Percentiles rank a stretch among this genome's conserved stretches.
These are phyloP conservation scores for Solanum chacoense DNA, from an alignment of 305 asterid genomes.

Conservation along the genomic window DNA sequence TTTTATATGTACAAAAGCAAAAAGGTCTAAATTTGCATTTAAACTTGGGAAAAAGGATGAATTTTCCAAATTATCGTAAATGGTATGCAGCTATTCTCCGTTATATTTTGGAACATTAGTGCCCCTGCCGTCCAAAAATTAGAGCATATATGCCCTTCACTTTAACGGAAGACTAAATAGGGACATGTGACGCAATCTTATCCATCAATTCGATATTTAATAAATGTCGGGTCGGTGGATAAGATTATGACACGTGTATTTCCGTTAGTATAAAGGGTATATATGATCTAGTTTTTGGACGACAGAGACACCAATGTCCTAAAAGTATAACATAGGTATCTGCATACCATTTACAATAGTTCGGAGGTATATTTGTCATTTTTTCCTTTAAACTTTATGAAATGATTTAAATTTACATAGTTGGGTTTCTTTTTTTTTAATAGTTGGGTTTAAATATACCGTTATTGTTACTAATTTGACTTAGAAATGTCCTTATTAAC, in stretches of 20 bases:
- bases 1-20: no score
- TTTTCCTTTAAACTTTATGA: no score
- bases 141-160: not conserved
- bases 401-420: no score
- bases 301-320: not conserved
- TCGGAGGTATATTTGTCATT: no score
- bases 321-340: no score
- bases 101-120: not conserved
- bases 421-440: not conserved
- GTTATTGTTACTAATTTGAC: not conserved
- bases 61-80: not conserved
- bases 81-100: rapidly evolving
- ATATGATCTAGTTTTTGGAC: not conserved
- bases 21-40: not conserved
- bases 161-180: not conserved
- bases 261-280: no score
- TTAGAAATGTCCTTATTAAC: not conserved
- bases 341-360: no score
- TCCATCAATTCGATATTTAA: no score
- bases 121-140: rapidly evolving
- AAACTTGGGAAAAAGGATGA: not conserved
- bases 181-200: not conserved
- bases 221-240: no score
- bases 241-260: no score
- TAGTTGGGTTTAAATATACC: no score